These are phyloP conservation scores for Colletotrichum sp. DNA, from an alignment of 2,329 filamentous ascomycete genomes.

Conservation along the genomic window DNA sequence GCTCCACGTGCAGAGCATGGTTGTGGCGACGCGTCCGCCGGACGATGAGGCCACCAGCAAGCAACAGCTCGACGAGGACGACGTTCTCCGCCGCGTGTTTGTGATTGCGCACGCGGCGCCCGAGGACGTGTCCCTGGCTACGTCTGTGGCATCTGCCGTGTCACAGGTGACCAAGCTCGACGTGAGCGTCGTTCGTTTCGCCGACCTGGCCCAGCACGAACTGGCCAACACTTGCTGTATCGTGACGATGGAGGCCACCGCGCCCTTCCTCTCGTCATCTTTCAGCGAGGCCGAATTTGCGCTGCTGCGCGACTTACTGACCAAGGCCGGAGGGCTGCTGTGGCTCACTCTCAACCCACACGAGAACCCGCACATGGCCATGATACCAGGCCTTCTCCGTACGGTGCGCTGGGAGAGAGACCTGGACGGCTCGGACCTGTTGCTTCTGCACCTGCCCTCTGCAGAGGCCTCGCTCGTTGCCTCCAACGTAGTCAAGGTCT, in stretches of 20 bases:
- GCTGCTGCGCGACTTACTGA: neutral
- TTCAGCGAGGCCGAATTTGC: neutral
- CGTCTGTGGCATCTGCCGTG: neutral
- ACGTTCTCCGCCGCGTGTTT: neutral
- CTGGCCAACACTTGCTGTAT: neutral
- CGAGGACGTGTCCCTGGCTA: neutral
- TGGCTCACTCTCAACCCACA: neutral
- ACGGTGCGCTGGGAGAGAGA: slow-evolving; percentile 4
- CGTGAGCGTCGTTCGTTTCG: neutral
- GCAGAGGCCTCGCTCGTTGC: neutral
- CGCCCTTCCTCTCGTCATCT: neutral
- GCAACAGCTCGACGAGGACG: neutral
- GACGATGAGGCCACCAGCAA: neutral
- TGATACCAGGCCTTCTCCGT: neutral
- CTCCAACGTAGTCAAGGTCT: neutral
- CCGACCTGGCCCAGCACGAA: neutral
- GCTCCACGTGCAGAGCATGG: neutral
- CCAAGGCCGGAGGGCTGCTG: neutral
- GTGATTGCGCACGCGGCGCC: neutral
- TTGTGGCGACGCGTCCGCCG: neutral
- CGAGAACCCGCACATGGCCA: neutral
- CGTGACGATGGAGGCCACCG: neutral
- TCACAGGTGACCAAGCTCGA: neutral
- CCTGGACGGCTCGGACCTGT: neutral
- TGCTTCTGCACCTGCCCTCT: neutral